These are phyloP conservation scores for Sisymbrium altissimum DNA, from an alignment of 345 rosid species.

Conservation along the genomic window DNA sequence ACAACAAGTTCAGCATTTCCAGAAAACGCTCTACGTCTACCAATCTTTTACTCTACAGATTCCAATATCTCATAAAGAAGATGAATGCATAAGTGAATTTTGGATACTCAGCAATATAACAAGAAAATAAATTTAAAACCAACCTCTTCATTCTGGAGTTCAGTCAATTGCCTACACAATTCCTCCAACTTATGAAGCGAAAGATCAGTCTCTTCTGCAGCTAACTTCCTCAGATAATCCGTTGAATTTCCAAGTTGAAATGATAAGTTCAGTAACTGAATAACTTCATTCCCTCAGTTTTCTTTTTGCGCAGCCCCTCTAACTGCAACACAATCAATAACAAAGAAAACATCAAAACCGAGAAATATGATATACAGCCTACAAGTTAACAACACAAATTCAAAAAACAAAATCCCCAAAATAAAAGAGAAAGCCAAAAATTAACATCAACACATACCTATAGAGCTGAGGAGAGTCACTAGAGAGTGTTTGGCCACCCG, in stretches of 20 bases:
- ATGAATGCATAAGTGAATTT: too few species aligned
- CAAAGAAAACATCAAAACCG: too few species aligned
- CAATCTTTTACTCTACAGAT: constrained; percentile 47
- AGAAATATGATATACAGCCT: too few species aligned
- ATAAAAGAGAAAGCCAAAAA: too few species aligned
- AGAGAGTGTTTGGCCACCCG: not conserved
- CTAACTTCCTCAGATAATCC: constrained; percentile 27
- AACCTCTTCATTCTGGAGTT: constrained; percentile 64
- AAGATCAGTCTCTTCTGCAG: constrained; percentile 47
- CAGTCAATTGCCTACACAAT: constrained; percentile 37
- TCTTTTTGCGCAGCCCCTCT: constrained; percentile 46
- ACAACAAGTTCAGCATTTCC: constrained; percentile 41
- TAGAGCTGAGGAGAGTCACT: not conserved
- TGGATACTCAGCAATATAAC: not conserved
- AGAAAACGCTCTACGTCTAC: constrained; percentile 43
- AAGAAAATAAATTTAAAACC: not conserved
- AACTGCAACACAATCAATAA: too few species aligned
- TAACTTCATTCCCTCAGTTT: constrained; percentile 46
- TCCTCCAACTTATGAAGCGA: constrained; percentile 54
- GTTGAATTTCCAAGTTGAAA: constrained; percentile 40
- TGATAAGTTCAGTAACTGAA: constrained; percentile 47
- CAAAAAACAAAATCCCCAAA: too few species aligned
- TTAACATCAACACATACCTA: not conserved
- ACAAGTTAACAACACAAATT: too few species aligned
- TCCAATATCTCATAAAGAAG: not conserved